A percentile compares a stretch with the other conserved stretches of the same genome.
Conservation (phyloP, 371 early-diverging fungal species). For the Rhizopus delemar region DNA sequence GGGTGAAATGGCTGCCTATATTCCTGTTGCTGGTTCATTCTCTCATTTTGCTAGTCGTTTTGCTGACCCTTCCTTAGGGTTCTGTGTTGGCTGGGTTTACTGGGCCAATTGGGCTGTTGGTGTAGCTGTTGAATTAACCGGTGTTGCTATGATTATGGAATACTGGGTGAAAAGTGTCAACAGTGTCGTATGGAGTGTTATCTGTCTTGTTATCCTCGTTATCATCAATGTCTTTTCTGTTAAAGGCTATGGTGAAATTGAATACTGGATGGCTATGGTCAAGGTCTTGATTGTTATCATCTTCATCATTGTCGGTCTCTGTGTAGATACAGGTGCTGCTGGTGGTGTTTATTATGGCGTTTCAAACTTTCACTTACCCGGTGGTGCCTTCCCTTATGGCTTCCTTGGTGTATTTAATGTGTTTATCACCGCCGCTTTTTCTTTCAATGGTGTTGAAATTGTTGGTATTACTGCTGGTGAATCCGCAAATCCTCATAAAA, state of each 20-base stretch:
- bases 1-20: constrained; percentile 82
- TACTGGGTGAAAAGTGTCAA: constrained; percentile 71
- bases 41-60: constrained; percentile 77
- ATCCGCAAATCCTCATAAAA: constrained; percentile 64
- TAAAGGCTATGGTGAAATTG: constrained; percentile 62
- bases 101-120: constrained; percentile 82
- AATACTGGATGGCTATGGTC: constrained; percentile 54
- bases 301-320: constrained; percentile 73
- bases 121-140: constrained; percentile 74
- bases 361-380: constrained; percentile 57
- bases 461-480: constrained; percentile 76
- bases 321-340: constrained; percentile 57
- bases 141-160: constrained; percentile 73
- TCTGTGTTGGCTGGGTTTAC: constrained; percentile 74
- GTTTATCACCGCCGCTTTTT: constrained; percentile 79
- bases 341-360: constrained; percentile 46
- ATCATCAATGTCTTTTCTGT: constrained; percentile 62
- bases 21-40: constrained; percentile 81
- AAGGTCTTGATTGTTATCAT: constrained; percentile 59
- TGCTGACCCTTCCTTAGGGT: constrained; percentile 75
- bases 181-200: constrained; percentile 55
- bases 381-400: constrained; percentile 74
- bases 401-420: constrained; percentile 63
- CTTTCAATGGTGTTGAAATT: constrained; percentile 79
- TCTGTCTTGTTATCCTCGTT: constrained; percentile 56